Base-by-base conservation (phyloP, 1,284 basidiomycete genomes). In the Ustilago esculenta region DNA sequence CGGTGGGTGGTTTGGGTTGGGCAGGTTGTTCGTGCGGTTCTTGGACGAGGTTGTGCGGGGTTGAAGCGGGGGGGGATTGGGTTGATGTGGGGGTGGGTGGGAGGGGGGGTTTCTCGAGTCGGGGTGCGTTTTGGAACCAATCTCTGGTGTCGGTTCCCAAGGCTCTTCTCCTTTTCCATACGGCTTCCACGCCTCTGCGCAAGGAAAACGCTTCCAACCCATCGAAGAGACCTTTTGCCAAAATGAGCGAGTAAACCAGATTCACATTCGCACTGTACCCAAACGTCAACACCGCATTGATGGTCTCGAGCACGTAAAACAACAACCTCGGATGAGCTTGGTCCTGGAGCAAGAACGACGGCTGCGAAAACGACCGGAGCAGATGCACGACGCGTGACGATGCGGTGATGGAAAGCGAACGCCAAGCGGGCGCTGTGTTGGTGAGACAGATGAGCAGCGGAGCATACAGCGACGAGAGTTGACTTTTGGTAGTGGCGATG, bases 261-360 rank as follows among this genome's bases (percentile, higher is more conserved):
- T 95, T 90, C 0, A 94, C 89, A 82, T 97, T 98, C 32, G 91
- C 88, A 12, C 18, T 51, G n/a, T 76, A 75, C 24, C 82, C 77
- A 47, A 68, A 71, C 37, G 81, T 84, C 50, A 97, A 86, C 48
- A 96, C 85, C 5, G 89, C 87, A 81, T 94, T 96, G 85, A 97
- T 92, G 5, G 90, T 88, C 81, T 98, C 94, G 37, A 98, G 86
- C 89, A 93, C 88, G 83, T 95, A 95, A 83, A 91, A 97, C 25
- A 96, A 85, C 21, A 97, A 84, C 45, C 94, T 85, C 3, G 95
- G 95, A 81, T 98, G 91, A 6, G 92, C 92, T 82, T 97, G 94
- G 69, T 97, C 94, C 0, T 92, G 89, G 24, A 98, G 84, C 33
- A 98, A 84, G 83, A 97, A 98, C 7, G 88, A 84, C 0, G 95